Conservation (phyloP, 1,284 basidiomycete species). For the Phellinidium pouzarii region DNA sequence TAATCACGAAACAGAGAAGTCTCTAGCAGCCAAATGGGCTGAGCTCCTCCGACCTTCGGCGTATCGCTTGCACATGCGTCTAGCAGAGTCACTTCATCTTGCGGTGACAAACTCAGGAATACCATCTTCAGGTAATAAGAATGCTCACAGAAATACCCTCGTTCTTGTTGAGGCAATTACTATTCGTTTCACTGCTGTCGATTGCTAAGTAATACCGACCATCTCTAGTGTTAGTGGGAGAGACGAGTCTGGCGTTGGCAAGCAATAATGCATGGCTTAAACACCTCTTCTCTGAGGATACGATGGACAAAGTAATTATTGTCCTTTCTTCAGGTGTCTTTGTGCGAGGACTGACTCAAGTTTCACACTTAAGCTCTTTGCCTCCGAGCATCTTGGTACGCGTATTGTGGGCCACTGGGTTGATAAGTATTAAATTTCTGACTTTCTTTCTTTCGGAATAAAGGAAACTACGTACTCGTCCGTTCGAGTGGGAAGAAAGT, state of each 20-base stretch:
- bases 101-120: conserved; percentile 11
- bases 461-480: conserved; percentile 36
- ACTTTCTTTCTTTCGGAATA: background rate
- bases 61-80: conserved; percentile 8
- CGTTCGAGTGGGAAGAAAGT: conserved; percentile 36
- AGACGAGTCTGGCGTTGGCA: conserved; percentile 12
- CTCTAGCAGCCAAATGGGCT: background rate
- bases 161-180: background rate
- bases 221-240: conserved; percentile 9
- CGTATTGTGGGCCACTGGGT: background rate
- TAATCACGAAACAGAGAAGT: background rate
- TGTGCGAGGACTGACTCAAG: background rate
- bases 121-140: conserved; percentile 6
- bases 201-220: background rate
- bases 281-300: conserved; percentile 8
- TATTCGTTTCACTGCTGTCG: background rate
- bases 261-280: conserved; percentile 11
- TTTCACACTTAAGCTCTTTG: conserved; percentile 8
- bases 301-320: conserved; percentile 10
- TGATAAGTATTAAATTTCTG: background rate
- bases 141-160: too few relatives aligned
- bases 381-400: conserved; percentile 14
- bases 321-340: background rate
- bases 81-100: conserved; percentile 9
- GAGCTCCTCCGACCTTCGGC: conserved; percentile 6